These are phyloP conservation scores for Mycena kentingensis DNA, from an alignment of 768 basidiomycete species.

Conservation along the genomic window DNA sequence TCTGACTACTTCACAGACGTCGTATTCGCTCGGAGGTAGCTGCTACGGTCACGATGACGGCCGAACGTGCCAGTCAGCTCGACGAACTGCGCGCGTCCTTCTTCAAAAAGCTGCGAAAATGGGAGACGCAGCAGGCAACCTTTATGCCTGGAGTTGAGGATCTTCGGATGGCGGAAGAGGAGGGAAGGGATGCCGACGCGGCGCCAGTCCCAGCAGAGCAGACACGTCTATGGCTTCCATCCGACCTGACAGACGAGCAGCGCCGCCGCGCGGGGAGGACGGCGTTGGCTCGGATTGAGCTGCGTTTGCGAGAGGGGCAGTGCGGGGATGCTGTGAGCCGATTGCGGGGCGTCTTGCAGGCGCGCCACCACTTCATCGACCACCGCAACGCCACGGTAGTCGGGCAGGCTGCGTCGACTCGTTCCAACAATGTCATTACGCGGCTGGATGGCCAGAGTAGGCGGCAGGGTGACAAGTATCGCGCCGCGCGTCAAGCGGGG, in stretches of 20 bases:
- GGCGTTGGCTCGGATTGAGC: slow-evolving; percentile 7
- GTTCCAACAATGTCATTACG: no score
- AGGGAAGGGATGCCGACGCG: neutral
- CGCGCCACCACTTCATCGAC: no score
- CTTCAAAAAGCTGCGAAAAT: slow-evolving; percentile 6
- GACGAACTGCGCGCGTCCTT: slow-evolving; percentile 11
- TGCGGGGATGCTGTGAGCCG: neutral
- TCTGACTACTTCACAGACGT: neutral
- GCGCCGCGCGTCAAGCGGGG: no score
- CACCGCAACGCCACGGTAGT: no score
- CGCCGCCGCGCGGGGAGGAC: neutral
- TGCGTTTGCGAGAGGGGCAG: slow-evolving; percentile 5
- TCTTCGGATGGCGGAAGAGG: slow-evolving; percentile 5
- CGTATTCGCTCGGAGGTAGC: neutral
- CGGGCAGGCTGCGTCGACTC: no score
- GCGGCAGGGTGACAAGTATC: no score
- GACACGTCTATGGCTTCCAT: slow-evolving; percentile 14
- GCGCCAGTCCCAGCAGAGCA: slow-evolving; percentile 10
- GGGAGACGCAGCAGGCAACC: neutral
- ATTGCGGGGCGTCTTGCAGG: neutral
- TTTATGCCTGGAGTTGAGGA: slow-evolving; percentile 8
- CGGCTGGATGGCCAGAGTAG: no score
- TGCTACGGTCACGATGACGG: slow-evolving; percentile 1
- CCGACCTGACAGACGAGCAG: neutral
- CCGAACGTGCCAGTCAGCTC: neutral